phyloP scores from a whole-genome alignment of 2,329 filamentous ascomycete genomes.

The Xylariales sp. region DNA sequence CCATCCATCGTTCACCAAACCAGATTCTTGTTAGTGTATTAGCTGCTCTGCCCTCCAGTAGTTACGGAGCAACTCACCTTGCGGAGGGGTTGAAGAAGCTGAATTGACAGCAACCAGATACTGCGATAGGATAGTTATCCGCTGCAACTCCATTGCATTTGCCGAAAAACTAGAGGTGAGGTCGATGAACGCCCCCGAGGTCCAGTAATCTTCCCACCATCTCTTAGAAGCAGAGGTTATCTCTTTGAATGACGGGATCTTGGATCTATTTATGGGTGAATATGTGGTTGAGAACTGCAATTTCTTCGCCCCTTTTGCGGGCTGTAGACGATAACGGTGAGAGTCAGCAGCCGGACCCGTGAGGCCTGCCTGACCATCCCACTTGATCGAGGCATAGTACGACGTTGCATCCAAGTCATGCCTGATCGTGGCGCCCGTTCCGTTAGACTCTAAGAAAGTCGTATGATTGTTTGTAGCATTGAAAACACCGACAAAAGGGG shows the following conservation, averaged over 20 bases:
- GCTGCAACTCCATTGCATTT: constrained; percentile 44
- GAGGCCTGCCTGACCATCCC: constrained; percentile 31
- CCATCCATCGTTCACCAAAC: constrained; percentile 50
- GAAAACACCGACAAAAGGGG: constrained; percentile 48
- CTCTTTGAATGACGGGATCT: constrained; percentile 19
- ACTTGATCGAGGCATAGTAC: constrained; percentile 36
- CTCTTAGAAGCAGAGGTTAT: constrained; percentile 26
- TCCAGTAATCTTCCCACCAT: constrained; percentile 48
- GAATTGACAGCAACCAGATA: constrained; percentile 49
- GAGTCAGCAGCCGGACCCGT: constrained; percentile 28
- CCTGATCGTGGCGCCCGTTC: constrained; percentile 31
- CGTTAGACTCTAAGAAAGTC: constrained; percentile 28
- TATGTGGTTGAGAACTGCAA: constrained; percentile 29
- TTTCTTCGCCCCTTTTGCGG: constrained; percentile 16
- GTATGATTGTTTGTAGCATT: constrained; percentile 41
- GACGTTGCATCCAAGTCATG: constrained; percentile 38
- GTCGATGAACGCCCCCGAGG: constrained; percentile 47
- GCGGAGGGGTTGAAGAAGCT: constrained; percentile 42
- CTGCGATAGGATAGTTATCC: constrained; percentile 48
- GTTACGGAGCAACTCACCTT: constrained; percentile 26
- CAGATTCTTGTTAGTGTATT: constrained; percentile 14
- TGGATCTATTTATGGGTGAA: constrained; percentile 19
- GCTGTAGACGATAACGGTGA: constrained; percentile 39
- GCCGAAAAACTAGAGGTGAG: constrained; percentile 33
- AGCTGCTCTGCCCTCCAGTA: too few relatives aligned